Evolutionary conservation across 495 filamentous ascomycete species (phyloP).

Genomic region (Melanomma pulvis-pyrius): DNA sequence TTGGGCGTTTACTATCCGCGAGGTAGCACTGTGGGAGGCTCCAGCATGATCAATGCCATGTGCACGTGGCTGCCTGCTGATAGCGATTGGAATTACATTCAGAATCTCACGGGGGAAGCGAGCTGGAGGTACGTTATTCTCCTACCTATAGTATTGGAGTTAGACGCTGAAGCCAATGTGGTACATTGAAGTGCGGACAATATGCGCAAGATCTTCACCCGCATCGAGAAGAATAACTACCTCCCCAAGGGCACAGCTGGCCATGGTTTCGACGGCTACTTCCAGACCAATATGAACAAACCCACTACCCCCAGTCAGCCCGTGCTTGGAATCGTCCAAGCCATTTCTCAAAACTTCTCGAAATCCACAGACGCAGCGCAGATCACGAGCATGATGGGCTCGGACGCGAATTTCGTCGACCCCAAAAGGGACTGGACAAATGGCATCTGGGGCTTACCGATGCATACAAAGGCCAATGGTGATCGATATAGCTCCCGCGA

Average conservation of each 20-base stretch:
- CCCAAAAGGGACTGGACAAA: constrained; percentile 46
- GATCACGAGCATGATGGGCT: constrained; percentile 16
- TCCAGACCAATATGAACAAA: constrained; percentile 48
- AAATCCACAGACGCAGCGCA: constrained; percentile 8
- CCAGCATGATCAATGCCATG: constrained; percentile 56
- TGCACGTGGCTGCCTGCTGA: constrained; percentile 49
- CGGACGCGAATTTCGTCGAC: constrained; percentile 49
- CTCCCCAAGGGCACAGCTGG: constrained; percentile 46
- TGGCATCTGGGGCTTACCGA: constrained; percentile 59
- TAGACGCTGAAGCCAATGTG: neutral
- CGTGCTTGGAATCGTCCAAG: constrained; percentile 40
- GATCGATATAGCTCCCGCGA: constrained; percentile 58
- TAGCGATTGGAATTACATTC: constrained; percentile 53
- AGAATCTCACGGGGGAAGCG: constrained; percentile 52
- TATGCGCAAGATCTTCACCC: constrained; percentile 56
- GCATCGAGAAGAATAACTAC: constrained; percentile 60
- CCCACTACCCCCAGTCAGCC: constrained; percentile 40
- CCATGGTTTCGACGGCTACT: constrained; percentile 65
- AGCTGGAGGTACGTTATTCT: constrained; percentile 46
- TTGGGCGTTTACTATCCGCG: constrained; percentile 57
- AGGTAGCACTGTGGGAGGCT: constrained; percentile 54
- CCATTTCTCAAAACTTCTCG: constrained; percentile 29
- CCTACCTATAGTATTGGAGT: neutral
- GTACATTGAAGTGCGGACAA: constrained; percentile 40
- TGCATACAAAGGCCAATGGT: constrained; percentile 51